Evolutionary conservation across 2,329 filamentous ascomycete genomes (phyloP), one percentile per base, ranked within the genome.

Genomic region (Ophiostoma australiae): DNA sequence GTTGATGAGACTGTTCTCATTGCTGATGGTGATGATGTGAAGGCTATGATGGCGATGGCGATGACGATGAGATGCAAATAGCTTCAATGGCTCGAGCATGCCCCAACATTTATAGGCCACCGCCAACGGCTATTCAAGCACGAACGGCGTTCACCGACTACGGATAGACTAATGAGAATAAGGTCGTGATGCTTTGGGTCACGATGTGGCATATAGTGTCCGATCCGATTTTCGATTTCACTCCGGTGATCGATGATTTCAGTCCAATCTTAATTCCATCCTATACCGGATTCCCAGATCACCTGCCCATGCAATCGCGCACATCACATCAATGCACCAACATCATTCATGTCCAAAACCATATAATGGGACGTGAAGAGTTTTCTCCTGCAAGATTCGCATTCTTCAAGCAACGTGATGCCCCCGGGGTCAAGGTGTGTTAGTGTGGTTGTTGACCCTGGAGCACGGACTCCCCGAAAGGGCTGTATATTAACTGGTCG

Each of bases 401-500:
- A 48, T n/a, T 17, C 20, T 48, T 20, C 17, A 8, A 48, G 17
- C 44, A n/a, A 48, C 17, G 17, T 48, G 44, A 48, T 48, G 27
- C 27, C 58, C 27, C 31, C 23, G 27, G 15, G 58, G 27, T 33
- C 58, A 63, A 63, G 31, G 61, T 65, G 33, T 17, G 33, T n/a
- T 37, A 65, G 61, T 35, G 61, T 35, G 15, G 8, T 20, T 35
- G 55, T 55, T 11, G 52, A 55, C 20, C 4, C 23, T 31, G 55
- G 27, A 39, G 33, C 20, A 39, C 63, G 63, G 63, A 23, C 63
- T 66, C 35, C 63, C 63, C 63, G 63, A 66, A 37, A 23, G 63
- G 33, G 35, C 58, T 63, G 27, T n/a, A 13, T 23, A 61, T 10
- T 7, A 33, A 13, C 13, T n/a, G 61, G 61, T 8, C 61, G 61